Conservation (phyloP, 768 basidiomycete species). For the Brasilioporus rufonigricans region DNA sequence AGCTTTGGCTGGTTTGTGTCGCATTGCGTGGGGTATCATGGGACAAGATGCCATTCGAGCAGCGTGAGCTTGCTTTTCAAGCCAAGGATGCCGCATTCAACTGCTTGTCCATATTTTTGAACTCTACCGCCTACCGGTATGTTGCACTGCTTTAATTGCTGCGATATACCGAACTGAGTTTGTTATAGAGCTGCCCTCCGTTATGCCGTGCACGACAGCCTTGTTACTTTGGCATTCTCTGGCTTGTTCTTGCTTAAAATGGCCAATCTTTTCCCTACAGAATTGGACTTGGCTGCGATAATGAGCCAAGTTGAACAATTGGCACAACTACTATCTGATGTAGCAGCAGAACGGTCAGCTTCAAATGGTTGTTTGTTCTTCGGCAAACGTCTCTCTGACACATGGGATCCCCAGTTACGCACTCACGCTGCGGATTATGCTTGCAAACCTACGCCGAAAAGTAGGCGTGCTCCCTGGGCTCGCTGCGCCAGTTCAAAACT, state of each 20-base stretch:
- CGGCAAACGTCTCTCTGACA: constrained; percentile 10
- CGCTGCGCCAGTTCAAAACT: constrained; percentile 44
- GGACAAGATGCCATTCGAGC: constrained; percentile 96
- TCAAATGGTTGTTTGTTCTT: not conserved
- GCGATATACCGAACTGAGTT: not conserved
- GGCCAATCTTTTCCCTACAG: constrained; percentile 88
- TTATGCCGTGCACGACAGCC: constrained; percentile 90
- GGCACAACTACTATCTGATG: constrained; percentile 85
- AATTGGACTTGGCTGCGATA: constrained; percentile 75
- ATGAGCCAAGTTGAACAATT: constrained; percentile 87
- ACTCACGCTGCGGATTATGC: constrained; percentile 88
- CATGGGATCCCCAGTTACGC: constrained; percentile 61
- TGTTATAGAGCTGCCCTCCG: constrained; percentile 72
- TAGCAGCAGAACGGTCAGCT: constrained; percentile 82
- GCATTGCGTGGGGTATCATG: constrained; percentile 88
- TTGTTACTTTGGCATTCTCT: constrained; percentile 89
- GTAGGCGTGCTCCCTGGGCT: constrained; percentile 61
- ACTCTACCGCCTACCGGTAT: constrained; percentile 76
- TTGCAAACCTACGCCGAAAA: constrained; percentile 87
- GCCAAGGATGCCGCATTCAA: constrained; percentile 90
- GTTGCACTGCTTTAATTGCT: constrained; percentile 15
- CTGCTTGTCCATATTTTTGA: constrained; percentile 81
- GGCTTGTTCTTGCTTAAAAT: constrained; percentile 92
- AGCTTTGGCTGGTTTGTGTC: constrained; percentile 93
- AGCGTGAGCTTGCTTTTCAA: constrained; percentile 91